Base-by-base conservation (phyloP, 2,329 filamentous ascomycete genomes). In the Trematosphaeria pertusa region DNA sequence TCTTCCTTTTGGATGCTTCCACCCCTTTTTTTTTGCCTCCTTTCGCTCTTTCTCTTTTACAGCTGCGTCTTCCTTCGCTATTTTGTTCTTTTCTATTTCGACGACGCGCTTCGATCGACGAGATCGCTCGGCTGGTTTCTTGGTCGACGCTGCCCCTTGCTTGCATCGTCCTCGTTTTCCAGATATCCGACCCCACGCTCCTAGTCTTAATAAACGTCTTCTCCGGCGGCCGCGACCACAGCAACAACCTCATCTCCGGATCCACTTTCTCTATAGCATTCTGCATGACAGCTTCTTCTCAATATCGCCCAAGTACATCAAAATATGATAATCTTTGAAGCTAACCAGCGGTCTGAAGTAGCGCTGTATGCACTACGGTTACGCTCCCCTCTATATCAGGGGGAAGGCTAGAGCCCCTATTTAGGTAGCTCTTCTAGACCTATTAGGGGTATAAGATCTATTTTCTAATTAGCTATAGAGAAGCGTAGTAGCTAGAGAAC, bases 201-300 rank as follows among this genome's bases (percentile, higher is more conserved):
- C 53, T 53, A 26, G 33, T 44, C 36, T 46, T 28, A 15, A 61
- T 24, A 35, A 61, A 17, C 5, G 49, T 53, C 37, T 53, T 51
- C 37, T 43, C 28, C 14, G 57, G 56, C 18, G 57, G 42, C 30
- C 59, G 50, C 10, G 49, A 43, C 15, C 43, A 52, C 18, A 60
- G 14, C 46, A 60, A 36, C 30, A 54, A 15, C 26, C 76, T 65
- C 7, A 80, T 74, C 1, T 65, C 65, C 0, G 79, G 74, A 48
- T 83, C 80, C 11, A 84, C 69, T 1, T 68, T 64, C 18, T 65
- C 62, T 83, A 88, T 88, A 1, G 75, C 75, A 11, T 76, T 61
- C 12, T 43, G n/a, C 24, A 48, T 59, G 54, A 56, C 11, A 53
- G 54, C 21, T 56, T 37, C 31, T 58, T 41, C 2, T 42, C 48